Conservation (phyloP, 1,139 yeast species). For the Lodderomyces elongisporus region DNA sequence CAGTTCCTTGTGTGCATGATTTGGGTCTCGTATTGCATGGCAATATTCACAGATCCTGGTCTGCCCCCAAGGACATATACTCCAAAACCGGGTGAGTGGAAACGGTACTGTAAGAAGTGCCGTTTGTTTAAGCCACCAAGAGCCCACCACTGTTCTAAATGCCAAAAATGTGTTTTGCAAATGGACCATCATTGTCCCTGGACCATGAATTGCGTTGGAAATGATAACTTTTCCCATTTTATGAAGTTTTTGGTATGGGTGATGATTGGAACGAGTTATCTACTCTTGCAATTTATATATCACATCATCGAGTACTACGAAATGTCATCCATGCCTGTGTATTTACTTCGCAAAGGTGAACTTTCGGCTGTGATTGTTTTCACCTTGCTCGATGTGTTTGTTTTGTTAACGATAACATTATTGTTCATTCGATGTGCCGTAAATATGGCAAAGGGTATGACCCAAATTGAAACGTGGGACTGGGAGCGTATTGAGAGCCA, state of each 20-base stretch:
- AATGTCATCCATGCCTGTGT: constrained; percentile 54
- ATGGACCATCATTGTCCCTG: constrained; percentile 98
- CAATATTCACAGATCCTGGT: constrained; percentile 60
- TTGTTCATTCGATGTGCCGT: constrained; percentile 58
- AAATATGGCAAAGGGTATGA: constrained; percentile 63
- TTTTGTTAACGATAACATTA: constrained; percentile 52
- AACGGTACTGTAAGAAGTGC: constrained; percentile 57
- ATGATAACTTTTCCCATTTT: constrained; percentile 75
- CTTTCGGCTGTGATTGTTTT: constrained; percentile 53
- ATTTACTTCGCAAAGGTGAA: constrained; percentile 50
- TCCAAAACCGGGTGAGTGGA: constrained; percentile 29
- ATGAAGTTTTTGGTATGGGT: constrained; percentile 73
- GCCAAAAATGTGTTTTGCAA: constrained; percentile 63
- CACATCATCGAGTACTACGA: constrained; percentile 46
- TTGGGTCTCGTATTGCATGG: constrained; percentile 65
- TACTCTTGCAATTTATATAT: constrained; percentile 37
- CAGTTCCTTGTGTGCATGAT: constrained; percentile 49
- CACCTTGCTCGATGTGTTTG: constrained; percentile 53
- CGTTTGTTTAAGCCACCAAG: constrained; percentile 90
- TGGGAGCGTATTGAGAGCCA: constrained; percentile 72
- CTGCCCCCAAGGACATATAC: constrained; percentile 39
- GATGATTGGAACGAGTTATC: constrained; percentile 48
- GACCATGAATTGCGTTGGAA: constrained; percentile 89
- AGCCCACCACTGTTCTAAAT: constrained; percentile 80
- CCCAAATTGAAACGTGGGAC: constrained; percentile 94